Conservation (phyloP, 495 filamentous ascomycete genomes). For the Penicillium lividum region DNA sequence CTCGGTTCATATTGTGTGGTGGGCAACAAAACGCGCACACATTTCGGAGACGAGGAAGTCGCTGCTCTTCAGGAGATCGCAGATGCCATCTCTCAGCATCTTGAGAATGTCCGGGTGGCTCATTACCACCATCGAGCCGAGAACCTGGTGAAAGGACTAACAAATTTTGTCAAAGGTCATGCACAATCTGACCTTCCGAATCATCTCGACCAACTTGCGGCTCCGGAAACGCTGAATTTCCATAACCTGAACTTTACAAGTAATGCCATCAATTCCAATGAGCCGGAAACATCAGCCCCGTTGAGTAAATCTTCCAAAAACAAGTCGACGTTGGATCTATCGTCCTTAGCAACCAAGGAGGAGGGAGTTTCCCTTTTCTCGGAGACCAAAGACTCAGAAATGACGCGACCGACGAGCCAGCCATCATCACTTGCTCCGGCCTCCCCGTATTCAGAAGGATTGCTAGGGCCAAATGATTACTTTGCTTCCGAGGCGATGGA, state of each 20-base stretch:
- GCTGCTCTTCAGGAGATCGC: conserved; percentile 34
- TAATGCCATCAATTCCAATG: neutral
- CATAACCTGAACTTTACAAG: neutral
- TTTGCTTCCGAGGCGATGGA: neutral
- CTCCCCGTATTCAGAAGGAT: conserved; percentile 9
- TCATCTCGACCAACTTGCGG: conserved; percentile 9
- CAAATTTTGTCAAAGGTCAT: conserved; percentile 33
- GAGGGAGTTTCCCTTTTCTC: conserved; percentile 10
- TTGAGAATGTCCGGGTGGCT: conserved; percentile 35
- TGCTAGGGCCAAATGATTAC: neutral
- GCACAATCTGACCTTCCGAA: conserved; percentile 24
- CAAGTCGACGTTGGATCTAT: conserved; percentile 1
- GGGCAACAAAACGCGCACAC: conserved; percentile 50
- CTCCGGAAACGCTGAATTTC: neutral
- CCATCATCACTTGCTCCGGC: conserved; percentile 12
- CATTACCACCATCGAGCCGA: conserved; percentile 32
- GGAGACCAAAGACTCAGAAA: conserved; percentile 3
- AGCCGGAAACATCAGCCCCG: neutral
- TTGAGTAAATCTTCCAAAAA: neutral
- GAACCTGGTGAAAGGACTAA: conserved; percentile 33
- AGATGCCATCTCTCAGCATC: conserved; percentile 31
- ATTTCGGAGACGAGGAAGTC: conserved; percentile 32
- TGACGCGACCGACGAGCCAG: neutral
- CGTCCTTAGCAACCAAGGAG: conserved; percentile 6
- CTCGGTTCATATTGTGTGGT: conserved; percentile 65